A percentile compares a stretch with the other conserved stretches of the same genome.
Evolutionary conservation across 2,329 filamentous ascomycete species (phyloP).

Genomic region (Exophiala xenobiotica): DNA sequence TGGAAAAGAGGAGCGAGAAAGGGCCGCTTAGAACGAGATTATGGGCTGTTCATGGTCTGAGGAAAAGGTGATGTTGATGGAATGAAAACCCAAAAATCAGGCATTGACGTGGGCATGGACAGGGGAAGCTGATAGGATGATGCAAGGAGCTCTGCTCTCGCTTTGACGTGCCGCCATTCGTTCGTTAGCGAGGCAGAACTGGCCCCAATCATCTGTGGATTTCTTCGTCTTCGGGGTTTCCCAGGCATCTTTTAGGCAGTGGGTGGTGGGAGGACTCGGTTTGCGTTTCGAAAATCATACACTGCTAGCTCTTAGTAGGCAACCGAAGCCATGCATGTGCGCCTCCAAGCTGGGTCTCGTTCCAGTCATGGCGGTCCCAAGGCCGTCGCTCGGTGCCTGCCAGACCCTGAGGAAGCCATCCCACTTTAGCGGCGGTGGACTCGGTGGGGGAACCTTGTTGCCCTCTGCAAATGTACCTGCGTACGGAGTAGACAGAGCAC

Average conservation of each 20-base stretch:
- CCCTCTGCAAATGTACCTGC: background rate
- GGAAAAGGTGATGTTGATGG: constrained; percentile 15
- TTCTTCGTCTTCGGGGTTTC: background rate
- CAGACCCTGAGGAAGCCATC: background rate
- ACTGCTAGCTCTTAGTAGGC: background rate
- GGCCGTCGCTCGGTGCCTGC: background rate
- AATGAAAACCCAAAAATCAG: constrained; percentile 22
- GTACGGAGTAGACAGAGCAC: too few species aligned
- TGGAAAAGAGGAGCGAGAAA: constrained; percentile 16
- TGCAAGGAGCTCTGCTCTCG: constrained; percentile 16
- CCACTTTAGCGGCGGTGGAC: background rate
- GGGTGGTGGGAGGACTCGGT: too few species aligned
- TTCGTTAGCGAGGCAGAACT: constrained; percentile 13
- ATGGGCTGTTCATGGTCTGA: constrained; percentile 24
- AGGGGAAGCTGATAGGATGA: constrained; percentile 15
- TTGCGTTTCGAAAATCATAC: background rate
- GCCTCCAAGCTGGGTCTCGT: background rate
- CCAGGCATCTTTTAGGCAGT: too few species aligned
- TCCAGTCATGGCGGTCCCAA: background rate
- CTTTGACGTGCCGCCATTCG: constrained; percentile 19
- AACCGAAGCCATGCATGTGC: background rate
- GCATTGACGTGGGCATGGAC: constrained; percentile 16
- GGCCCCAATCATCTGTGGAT: background rate
- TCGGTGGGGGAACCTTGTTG: background rate
- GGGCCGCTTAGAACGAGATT: constrained; percentile 15